Base-by-base conservation (phyloP, 2,329 filamentous ascomycete species). In the Penicillium sumatraense region DNA sequence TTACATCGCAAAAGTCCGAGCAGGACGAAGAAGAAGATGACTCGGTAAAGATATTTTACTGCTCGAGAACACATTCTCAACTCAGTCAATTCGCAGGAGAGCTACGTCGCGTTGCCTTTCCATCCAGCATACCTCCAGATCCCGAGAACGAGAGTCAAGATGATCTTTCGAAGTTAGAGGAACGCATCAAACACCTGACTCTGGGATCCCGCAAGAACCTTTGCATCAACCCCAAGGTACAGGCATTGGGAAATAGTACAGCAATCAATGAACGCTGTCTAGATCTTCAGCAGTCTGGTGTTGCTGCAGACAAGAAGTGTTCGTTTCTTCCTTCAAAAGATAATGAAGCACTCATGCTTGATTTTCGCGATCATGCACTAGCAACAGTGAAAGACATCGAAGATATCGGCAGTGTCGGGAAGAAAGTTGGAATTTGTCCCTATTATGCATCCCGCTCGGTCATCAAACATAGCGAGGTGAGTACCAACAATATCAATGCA, bases 241-340 rank as follows among this genome's bases (percentile, higher is more conserved):
- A 83, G 21, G 85, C 84, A 11, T 83, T 98, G 2, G 82, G 83
- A 7, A 83, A 77, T 38, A 80, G 89, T 1, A 87, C 89, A 0
- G 91, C 91, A 5, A 96, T 99, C 75, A 99, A 98, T 68, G 95
- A 99, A 70, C 84, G 88, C 11, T 99, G 95, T 67, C 80, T 93
- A 6, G 95, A 99, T 67, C 78, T 99, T 21, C 95, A 99, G 69
- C 89, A 96, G 70, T 78, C 89, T 0, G 79, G 77, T 1, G 81
- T 77, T 5, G 77, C 85, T 1, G 80, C 83, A 52, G 83, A 87
- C 11, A 86, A 87, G 62, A 87, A 83, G 68, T 99, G 95, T 69
- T 76, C 84, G 0, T 96, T 87, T 68, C 78, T 96, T 13, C 91
- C 91, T 0, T 88, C 81, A n/a, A 87, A 91, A 53, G 89, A 95